These are phyloP conservation scores for Gracilaria gracilis DNA, from an alignment of 23 red algal genomes.

Conservation along the genomic window DNA sequence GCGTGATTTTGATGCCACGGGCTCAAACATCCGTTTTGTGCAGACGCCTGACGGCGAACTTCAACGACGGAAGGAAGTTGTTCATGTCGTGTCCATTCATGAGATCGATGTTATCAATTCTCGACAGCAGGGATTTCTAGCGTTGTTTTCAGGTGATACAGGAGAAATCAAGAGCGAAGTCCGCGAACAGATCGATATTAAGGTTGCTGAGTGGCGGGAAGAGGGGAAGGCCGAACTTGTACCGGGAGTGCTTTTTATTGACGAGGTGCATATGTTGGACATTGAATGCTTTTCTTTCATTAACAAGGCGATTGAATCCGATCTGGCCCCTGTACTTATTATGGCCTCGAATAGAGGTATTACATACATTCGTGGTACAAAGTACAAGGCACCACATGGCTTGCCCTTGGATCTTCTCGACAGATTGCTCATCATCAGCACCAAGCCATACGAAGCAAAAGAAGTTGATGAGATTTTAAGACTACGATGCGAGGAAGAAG, in stretches of 20 bases:
- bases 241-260: slow-evolving; percentile 97
- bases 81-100: slow-evolving; percentile 95
- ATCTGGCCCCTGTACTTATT: slow-evolving; percentile 92
- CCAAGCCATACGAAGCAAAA: slow-evolving; percentile 85
- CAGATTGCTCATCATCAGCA: slow-evolving; percentile 91
- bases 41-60: slow-evolving; percentile 96
- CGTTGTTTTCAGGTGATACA: slow-evolving; percentile 97
- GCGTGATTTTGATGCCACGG: slow-evolving; percentile 95
- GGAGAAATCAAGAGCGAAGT: slow-evolving; percentile 98
- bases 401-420: slow-evolving; percentile 96
- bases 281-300: slow-evolving; percentile 99
- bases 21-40: slow-evolving; percentile 86
- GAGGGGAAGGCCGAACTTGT: slow-evolving; percentile 95
- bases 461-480: slow-evolving; percentile 85
- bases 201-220: slow-evolving; percentile 91
- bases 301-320: slow-evolving; percentile 88
- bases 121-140: slow-evolving; percentile 97
- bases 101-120: slow-evolving; percentile 99
- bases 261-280: slow-evolving; percentile 99
- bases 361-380: slow-evolving; percentile 88
- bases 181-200: slow-evolving; percentile 92
- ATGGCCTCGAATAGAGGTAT: slow-evolving; percentile 97
- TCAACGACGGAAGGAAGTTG: slow-evolving; percentile 88
- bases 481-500: slow-evolving; percentile 96
- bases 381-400: slow-evolving; percentile 90